Evolutionary conservation across 2,329 filamentous ascomycete species (phyloP).

Genomic region (Colletotrichum sp.): DNA sequence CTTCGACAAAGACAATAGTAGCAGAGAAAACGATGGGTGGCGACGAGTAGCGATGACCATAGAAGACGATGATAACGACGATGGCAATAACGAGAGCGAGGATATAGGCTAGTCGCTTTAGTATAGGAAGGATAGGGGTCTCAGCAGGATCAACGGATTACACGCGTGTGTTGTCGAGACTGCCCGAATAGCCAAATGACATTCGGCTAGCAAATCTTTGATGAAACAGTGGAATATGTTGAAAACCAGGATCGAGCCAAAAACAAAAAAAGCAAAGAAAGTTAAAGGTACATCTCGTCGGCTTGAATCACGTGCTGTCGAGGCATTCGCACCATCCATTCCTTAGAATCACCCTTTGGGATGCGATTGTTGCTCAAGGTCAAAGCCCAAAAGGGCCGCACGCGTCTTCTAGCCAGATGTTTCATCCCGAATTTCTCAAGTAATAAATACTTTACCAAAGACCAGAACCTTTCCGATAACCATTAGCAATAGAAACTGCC

Average conservation of each 20-base stretch:
- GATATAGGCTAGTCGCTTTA: too few species aligned
- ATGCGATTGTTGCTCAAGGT: neutral
- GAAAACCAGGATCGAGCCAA: neutral
- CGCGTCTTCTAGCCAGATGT: neutral
- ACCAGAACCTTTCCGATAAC: neutral
- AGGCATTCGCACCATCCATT: neutral
- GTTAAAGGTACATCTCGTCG: rapidly evolving
- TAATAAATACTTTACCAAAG: neutral
- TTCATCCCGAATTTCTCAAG: neutral
- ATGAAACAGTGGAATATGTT: neutral
- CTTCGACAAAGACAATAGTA: rapidly evolving
- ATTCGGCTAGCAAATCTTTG: rapidly evolving
- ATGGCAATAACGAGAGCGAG: too few species aligned
- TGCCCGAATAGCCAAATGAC: neutral
- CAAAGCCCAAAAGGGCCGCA: neutral
- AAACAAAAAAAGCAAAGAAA: neutral
- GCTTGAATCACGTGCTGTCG: neutral
- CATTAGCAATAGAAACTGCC: neutral
- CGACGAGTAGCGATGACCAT: neutral
- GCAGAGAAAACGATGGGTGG: neutral
- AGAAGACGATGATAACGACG: neutral
- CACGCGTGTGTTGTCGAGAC: neutral
- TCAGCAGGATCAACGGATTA: too few species aligned
- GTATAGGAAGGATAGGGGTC: too few species aligned
- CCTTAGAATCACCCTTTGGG: neutral